Percentiles rank a stretch among this genome's conserved stretches.
Evolutionary conservation across 176 grass and related monocot genomes (phyloP).

Genomic region (Oryza nivara): DNA sequence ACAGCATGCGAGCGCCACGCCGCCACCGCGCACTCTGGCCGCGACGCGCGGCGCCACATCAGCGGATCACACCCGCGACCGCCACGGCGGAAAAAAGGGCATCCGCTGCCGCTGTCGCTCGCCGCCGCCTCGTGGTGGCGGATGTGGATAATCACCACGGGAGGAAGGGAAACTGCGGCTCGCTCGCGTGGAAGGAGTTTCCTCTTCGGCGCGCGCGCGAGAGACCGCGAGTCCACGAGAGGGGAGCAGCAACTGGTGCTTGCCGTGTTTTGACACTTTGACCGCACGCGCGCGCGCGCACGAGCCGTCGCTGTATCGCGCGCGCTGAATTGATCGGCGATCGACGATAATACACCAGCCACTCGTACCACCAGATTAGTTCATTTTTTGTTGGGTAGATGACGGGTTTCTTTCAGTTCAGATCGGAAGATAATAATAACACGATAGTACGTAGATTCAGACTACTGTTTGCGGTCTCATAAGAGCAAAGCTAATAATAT

Average conservation of each 20-base stretch:
- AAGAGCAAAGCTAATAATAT: no score
- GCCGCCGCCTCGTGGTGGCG: neutral
- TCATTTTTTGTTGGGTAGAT: neutral
- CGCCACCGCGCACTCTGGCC: neutral
- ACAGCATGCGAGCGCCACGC: neutral
- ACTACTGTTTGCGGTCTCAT: no score
- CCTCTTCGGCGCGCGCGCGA: no score
- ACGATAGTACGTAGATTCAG: no score
- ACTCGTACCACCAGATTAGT: no score
- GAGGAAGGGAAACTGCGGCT: neutral
- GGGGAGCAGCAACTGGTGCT: neutral
- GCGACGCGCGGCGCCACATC: neutral
- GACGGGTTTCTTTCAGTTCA: neutral
- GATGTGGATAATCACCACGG: neutral
- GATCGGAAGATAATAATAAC: neutral
- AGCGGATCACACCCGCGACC: neutral
- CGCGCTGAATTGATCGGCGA: no score
- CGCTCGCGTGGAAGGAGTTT: no score
- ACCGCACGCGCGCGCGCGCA: neutral
- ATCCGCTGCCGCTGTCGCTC: no score
- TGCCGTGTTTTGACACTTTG: neutral
- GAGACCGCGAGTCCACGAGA: neutral
- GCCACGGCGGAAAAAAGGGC: neutral
- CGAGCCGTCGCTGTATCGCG: no score
- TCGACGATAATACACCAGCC: no score